Evolutionary conservation across 2,329 filamentous ascomycete genomes (phyloP).

Genomic region (Colletotrichum theobromicola): DNA sequence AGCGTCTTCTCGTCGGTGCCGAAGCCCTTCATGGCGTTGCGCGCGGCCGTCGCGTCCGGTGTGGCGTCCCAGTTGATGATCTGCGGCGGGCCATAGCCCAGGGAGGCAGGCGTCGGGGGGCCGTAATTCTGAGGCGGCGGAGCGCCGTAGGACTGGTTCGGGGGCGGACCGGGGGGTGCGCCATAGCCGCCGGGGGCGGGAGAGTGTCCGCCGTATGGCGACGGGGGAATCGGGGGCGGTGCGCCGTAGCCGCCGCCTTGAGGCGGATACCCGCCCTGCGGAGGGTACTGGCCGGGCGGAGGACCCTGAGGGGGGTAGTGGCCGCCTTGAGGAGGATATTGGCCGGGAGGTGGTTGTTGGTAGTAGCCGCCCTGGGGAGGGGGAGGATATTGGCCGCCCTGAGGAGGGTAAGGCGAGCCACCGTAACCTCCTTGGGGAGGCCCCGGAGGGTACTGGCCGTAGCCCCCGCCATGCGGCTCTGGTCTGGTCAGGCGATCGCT

Average conservation of each 20-base stretch:
- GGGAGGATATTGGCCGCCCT: constrained; percentile 43
- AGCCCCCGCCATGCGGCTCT: constrained; percentile 37
- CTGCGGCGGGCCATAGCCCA: constrained; percentile 77
- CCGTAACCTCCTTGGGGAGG: constrained; percentile 29
- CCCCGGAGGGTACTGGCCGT: constrained; percentile 39
- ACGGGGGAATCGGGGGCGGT: constrained; percentile 33
- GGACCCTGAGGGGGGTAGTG: constrained; percentile 38
- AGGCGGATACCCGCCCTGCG: constrained; percentile 39
- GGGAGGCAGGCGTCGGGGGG: constrained; percentile 63
- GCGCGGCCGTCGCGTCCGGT: constrained; percentile 72
- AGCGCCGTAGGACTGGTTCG: constrained; percentile 38
- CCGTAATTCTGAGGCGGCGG: constrained; percentile 40
- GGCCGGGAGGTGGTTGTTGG: constrained; percentile 38
- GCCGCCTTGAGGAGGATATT: constrained; percentile 38
- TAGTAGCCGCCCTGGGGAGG: constrained; percentile 37
- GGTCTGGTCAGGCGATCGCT: neutral
- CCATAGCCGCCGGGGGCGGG: constrained; percentile 30
- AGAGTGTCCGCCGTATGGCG: constrained; percentile 31
- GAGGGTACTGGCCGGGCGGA: constrained; percentile 34
- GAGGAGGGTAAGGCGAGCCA: constrained; percentile 41
- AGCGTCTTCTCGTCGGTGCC: constrained; percentile 85
- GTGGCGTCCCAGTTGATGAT: constrained; percentile 72
- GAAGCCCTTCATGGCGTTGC: constrained; percentile 90
- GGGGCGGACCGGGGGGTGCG: constrained; percentile 23
- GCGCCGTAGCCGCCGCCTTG: constrained; percentile 41